Percentiles rank a stretch among this genome's conserved stretches.
Evolutionary conservation across 352 stramenopile genomes (phyloP).

Genomic region (Globisporangium radiosum): DNA sequence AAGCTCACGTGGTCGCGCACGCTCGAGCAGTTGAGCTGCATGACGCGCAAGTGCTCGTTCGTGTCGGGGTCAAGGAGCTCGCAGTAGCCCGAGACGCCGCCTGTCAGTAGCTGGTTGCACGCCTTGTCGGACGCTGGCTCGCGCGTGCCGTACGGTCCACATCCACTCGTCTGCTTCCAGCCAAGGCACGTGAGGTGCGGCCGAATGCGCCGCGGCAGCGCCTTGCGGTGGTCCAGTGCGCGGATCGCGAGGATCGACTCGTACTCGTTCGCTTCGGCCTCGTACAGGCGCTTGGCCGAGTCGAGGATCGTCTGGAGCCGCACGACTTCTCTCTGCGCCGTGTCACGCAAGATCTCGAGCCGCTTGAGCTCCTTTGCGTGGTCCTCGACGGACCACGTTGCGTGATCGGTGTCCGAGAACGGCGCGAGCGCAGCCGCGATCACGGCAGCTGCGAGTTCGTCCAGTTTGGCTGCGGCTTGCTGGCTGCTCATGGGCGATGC

Average conservation of each 20-base stretch:
- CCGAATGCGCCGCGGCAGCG: slow-evolving; percentile 24
- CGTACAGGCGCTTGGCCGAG: slow-evolving; percentile 24
- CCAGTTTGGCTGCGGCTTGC: slow-evolving; percentile 3
- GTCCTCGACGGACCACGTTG: slow-evolving; percentile 12
- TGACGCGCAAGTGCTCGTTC: slow-evolving; percentile 56
- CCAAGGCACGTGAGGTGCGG: slow-evolving; percentile 46
- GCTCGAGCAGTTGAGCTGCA: slow-evolving; percentile 61
- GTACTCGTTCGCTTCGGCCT: slow-evolving; percentile 23
- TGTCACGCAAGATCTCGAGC: slow-evolving; percentile 25
- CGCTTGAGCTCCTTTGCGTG: slow-evolving; percentile 27
- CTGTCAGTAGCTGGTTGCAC: slow-evolving; percentile 38
- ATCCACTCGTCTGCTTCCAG: slow-evolving; percentile 52
- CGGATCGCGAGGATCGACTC: slow-evolving; percentile 25
- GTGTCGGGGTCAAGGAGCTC: slow-evolving; percentile 50
- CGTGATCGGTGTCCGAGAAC: slow-evolving; percentile 11
- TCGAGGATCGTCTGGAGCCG: slow-evolving; percentile 27
- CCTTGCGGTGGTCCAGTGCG: slow-evolving; percentile 28
- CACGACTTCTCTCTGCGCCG: slow-evolving; percentile 28
- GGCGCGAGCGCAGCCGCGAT: slow-evolving; percentile 11
- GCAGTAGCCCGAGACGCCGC: slow-evolving; percentile 52
- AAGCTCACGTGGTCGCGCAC: slow-evolving; percentile 42
- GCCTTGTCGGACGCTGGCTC: slow-evolving; percentile 36
- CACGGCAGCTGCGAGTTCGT: slow-evolving; percentile 10
- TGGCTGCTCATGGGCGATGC: background rate
- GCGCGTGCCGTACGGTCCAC: slow-evolving; percentile 38